Evolutionary conservation across 2,329 filamentous ascomycete genomes (phyloP).

Genomic region (Trichoderma cornu-damae): DNA sequence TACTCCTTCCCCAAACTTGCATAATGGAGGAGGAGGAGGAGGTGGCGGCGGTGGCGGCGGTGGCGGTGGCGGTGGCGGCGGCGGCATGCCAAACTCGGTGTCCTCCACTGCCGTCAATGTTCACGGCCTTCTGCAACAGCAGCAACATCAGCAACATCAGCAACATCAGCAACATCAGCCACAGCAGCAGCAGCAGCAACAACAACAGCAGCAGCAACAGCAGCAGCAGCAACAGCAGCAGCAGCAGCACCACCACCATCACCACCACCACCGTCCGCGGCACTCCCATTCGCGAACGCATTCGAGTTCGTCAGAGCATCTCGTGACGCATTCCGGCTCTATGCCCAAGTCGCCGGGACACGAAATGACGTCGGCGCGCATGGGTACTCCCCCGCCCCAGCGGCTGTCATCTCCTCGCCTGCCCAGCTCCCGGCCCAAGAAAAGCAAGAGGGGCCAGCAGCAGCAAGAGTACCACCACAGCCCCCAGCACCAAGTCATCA

Average conservation of each 20-base stretch:
- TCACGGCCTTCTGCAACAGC: too few relatives aligned
- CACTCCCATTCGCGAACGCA: constrained; percentile 52
- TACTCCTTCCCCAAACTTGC: constrained; percentile 73
- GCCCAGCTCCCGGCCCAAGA: constrained; percentile 43
- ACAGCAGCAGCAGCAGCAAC: too few relatives aligned
- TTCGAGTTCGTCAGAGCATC: constrained; percentile 53
- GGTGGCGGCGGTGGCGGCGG: background rate
- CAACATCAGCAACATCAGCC: too few relatives aligned
- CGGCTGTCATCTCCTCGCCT: constrained; percentile 47
- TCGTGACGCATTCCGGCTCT: constrained; percentile 51
- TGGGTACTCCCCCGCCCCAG: constrained; percentile 48
- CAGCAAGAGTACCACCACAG: constrained; percentile 33
- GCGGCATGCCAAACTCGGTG: constrained; percentile 37
- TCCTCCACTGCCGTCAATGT: constrained; percentile 30
- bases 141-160: too few relatives aligned
- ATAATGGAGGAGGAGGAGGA: too few relatives aligned
- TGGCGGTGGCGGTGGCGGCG: background rate
- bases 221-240: too few relatives aligned
- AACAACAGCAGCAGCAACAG: too few relatives aligned
- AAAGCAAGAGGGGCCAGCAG: constrained; percentile 46
- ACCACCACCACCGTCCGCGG: constrained; percentile 35
- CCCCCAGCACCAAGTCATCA: constrained; percentile 62
- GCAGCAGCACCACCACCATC: too few relatives aligned
- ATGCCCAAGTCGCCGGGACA: constrained; percentile 50
- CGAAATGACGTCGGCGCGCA: constrained; percentile 38